Base-by-base conservation (phyloP, 2,329 filamentous ascomycete species). In the Gremmenia infestans region DNA sequence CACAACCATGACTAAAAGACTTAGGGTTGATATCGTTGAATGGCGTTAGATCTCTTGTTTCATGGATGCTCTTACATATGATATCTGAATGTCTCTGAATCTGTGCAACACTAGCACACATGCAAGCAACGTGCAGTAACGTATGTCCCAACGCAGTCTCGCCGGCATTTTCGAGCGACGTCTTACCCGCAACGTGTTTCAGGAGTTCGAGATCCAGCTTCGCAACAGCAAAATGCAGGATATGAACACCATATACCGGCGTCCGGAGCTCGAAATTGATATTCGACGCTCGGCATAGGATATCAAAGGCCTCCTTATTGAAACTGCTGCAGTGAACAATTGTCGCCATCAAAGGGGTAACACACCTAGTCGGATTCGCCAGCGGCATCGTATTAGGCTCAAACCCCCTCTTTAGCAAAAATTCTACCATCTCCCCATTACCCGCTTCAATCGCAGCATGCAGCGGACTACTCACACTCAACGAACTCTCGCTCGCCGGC, bases 221-320 rank as follows among this genome's bases (percentile, higher is more conserved):
- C 12, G 60, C 61, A 37, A 62, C 56, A 4, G 58, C 60, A 32
- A 64, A 61, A 52, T 64, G 62, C 22, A 64, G 50, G n/a, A 64
- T 22, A 43, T 62, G 60, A 17, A 61, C 57, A 22, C 47, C 50
- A 32, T 58, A 62, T 2, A 64, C 48, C 12, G 60, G 60, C 7
- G 62, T 62, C 22, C 58, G 52, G 7, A 64, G 15, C 8, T 62
- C 58, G 37, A 56, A 52, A 40, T 58, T 57, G 49, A 60, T 62
- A 22, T 57, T 53, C 15, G 51, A 51, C 19, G 39, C 36, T 12
- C 17, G 28, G 35, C 28, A 39, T 23, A 64, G 52, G n/a, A 53
- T 32, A 19, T 61, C 50, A 42, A 62, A 62, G n/a, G 48, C 53
- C 22, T 45, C 43, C 35, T 52, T 49, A 8, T 61, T 54, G 48